Base-by-base conservation (phyloP, 2,329 filamentous ascomycete genomes). In the Tolypocladium capitatum region DNA sequence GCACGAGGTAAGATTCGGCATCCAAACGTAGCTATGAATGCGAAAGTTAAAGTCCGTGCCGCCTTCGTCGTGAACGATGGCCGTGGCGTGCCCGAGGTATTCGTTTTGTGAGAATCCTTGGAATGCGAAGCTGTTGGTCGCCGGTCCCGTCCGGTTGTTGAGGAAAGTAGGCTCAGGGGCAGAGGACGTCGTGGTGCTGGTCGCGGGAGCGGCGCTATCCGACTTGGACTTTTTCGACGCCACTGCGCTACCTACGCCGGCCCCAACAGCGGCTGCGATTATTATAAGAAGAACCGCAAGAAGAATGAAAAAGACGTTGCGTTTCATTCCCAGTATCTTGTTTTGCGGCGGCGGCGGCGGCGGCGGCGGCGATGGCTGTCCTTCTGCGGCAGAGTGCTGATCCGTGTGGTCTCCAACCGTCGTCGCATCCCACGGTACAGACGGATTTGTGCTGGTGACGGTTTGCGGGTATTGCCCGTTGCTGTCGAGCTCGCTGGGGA, bases 101-200 rank as follows among this genome's bases (percentile, higher is more conserved):
- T 59, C 52, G 3, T 40, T 1, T 7, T 51, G 49, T 1, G 57
- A 54, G 43, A 58, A 66, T 8, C 49, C 63, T 46, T 66, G 64
- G 56, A 67, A 66, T 5, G 55, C 56, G 21, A 60, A 58, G 1
- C 50, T 48, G 2, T 43, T 41, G 16, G 27, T 32, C 16, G 31
- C 30, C 0, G 55, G 53, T 8, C 34, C 46, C 13, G 55, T 60
- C 38, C 50, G 47, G 51, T 58, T 60, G 51, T 57, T 56, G 38
- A 60, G 51, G 48, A 59, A 55, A 0, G 48, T 51, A 5, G 45
- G 48, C 14, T 34, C 34, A 8, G 48, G 34, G 7, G 30, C 21
- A 20, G 31, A n/a, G 14, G 45, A 31, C 5, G 47, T 20, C 16
- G 49, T 43, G n/a, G 41, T 41, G 18, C 48, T 32, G 2, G 30